phyloP scores from a whole-genome alignment of 2,329 filamentous ascomycete genomes.

The Epichloe hybrida region DNA sequence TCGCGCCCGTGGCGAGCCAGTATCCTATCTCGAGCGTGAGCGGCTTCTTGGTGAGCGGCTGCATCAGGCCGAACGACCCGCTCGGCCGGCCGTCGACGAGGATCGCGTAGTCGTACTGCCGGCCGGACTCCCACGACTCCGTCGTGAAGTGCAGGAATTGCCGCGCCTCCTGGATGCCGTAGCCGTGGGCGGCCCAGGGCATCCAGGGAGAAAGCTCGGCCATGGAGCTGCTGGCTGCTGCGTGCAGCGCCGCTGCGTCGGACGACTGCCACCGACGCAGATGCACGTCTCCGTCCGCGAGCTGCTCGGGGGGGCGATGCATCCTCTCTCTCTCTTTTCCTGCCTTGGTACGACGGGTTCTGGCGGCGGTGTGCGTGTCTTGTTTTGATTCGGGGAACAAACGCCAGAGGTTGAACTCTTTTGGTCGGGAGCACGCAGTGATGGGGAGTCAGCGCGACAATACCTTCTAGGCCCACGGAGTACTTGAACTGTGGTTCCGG shows the following conservation, averaged over 20 bases:
- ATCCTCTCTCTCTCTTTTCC: no score
- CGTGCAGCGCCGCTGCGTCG: slow-evolving; percentile 4
- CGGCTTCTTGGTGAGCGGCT: neutral
- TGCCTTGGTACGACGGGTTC: no score
- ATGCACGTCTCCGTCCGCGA: slow-evolving; percentile 4
- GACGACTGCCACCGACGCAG: slow-evolving; percentile 8
- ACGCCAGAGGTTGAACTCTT: no score
- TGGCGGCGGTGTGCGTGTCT: no score
- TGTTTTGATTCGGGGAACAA: no score
- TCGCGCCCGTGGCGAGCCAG: slow-evolving; percentile 9
- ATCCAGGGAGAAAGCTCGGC: slow-evolving; percentile 9
- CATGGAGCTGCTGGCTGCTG: slow-evolving; percentile 6
- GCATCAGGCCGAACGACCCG: slow-evolving; percentile 9
- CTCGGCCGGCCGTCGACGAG: slow-evolving; percentile 1
- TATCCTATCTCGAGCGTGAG: slow-evolving; percentile 8
- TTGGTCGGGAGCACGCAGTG: no score
- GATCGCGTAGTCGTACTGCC: slow-evolving; percentile 8
- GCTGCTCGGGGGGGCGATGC: slow-evolving; percentile 4
- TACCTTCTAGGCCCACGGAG: no score
- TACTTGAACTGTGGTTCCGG: no score
- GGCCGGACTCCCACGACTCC: slow-evolving; percentile 5
- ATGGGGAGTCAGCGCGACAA: no score
- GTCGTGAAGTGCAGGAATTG: slow-evolving; percentile 2
- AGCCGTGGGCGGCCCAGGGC: slow-evolving; percentile 9
- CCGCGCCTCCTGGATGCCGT: slow-evolving; percentile 5